Evolutionary conservation across 106 monocot species (phyloP).

Genomic region (Alisma plantagoaquatica): DNA sequence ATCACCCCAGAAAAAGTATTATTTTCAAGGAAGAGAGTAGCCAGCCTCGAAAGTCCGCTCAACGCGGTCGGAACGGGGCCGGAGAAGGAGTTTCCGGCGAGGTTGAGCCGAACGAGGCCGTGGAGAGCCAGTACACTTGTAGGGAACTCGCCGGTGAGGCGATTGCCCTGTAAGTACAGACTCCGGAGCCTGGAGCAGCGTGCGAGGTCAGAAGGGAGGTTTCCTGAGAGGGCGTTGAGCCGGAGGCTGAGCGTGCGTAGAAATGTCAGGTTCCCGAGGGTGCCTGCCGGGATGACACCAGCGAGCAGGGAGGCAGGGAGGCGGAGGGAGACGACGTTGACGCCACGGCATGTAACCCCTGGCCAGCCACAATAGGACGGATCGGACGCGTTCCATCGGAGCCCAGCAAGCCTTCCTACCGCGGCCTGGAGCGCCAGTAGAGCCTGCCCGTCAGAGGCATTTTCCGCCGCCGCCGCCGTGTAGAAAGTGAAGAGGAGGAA

Average conservation of each 20-base stretch:
- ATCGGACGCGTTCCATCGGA: conserved; percentile 34
- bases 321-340: conserved; percentile 40
- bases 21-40: conserved; percentile 36
- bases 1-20: conserved; percentile 42
- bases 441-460: conserved; percentile 40
- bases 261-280: conserved; percentile 42
- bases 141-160: conserved; percentile 44
- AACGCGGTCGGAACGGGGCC: conserved; percentile 35
- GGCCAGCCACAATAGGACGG: conserved; percentile 39
- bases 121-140: conserved; percentile 12
- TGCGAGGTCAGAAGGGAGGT: conserved; percentile 48
- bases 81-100: conserved; percentile 43
- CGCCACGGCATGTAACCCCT: conserved; percentile 30
- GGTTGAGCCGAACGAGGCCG: conserved; percentile 41
- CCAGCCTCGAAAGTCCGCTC: conserved; percentile 34
- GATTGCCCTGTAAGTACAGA: conserved; percentile 48
- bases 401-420: conserved; percentile 18
- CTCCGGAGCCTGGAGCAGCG: conserved; percentile 23
- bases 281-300: conserved; percentile 37
- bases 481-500: no score
- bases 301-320: conserved; percentile 47
- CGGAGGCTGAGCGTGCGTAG: conserved; percentile 60
- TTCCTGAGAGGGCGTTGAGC: conserved; percentile 50
- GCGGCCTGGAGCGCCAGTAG: conserved; percentile 36
- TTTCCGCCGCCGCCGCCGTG: no score